Percentiles rank a stretch among this genome's conserved stretches.
Conservation (phyloP, 1,139 yeast genomes). For the Kurtzmaniella natalensis region DNA sequence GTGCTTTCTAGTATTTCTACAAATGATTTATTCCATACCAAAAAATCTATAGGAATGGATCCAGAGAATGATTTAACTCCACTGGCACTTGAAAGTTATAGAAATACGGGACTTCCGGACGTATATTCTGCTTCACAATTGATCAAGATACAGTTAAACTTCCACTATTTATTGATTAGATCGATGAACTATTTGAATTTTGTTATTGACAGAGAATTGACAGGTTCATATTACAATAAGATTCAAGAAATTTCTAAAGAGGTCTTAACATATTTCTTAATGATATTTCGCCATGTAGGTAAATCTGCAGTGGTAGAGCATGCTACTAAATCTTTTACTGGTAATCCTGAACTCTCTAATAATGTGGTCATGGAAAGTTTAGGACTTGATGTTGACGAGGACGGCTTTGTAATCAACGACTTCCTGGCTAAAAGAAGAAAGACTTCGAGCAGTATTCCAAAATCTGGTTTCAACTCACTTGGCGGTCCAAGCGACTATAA, state of each 20-base stretch:
- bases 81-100: slow-evolving; percentile 28
- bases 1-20: slow-evolving; percentile 20
- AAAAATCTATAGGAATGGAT: slow-evolving; percentile 13
- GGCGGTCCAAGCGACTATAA: slow-evolving; percentile 1
- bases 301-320: slow-evolving; percentile 15
- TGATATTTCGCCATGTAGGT: slow-evolving; percentile 35
- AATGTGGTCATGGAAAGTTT: slow-evolving; percentile 28
- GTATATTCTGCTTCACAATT: slow-evolving; percentile 37
- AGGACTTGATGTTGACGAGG: slow-evolving; percentile 39
- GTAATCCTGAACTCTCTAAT: slow-evolving; percentile 8
- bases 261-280: slow-evolving; percentile 34
- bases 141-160: slow-evolving; percentile 41
- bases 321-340: slow-evolving; percentile 6
- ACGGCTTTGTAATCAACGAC: slow-evolving; percentile 46
- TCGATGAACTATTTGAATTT: slow-evolving; percentile 45
- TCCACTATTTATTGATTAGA: slow-evolving; percentile 41
- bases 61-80: slow-evolving; percentile 22
- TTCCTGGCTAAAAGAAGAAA: slow-evolving; percentile 40
- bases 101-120: slow-evolving; percentile 36
- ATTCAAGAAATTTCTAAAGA: slow-evolving; percentile 37
- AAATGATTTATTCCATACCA: slow-evolving; percentile 33
- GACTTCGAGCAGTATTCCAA: slow-evolving; percentile 1
- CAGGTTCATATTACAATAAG: slow-evolving; percentile 31
- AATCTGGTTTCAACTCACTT: not conserved
- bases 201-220: slow-evolving; percentile 43